Conservation (phyloP, 192 early-diverging fungal genomes). For the Mortierella claussenii region DNA sequence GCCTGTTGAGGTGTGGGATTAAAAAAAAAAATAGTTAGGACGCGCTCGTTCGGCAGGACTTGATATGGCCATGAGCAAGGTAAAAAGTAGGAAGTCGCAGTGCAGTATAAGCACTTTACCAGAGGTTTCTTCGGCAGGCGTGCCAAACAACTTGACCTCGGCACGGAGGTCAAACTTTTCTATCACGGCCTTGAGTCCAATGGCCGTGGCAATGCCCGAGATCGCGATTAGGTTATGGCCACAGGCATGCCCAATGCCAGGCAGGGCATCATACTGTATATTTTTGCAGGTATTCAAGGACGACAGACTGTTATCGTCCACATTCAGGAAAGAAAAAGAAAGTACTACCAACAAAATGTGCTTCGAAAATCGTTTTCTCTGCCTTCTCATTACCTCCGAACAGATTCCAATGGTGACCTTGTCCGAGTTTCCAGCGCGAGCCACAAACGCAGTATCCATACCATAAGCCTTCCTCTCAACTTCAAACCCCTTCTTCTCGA, state of each 20-base stretch:
- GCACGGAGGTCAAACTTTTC: slow-evolving; percentile 58
- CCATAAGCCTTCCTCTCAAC: slow-evolving; percentile 69
- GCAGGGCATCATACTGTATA: slow-evolving; percentile 70
- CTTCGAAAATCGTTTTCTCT: too few species aligned
- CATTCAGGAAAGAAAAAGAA: not conserved
- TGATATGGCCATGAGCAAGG: too few species aligned
- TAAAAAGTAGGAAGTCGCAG: too few species aligned
- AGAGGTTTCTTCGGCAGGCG: slow-evolving; percentile 73
- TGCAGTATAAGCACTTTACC: too few species aligned
- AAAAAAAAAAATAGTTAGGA: not conserved
- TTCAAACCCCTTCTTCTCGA: slow-evolving; percentile 70
- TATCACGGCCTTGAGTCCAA: slow-evolving; percentile 58
- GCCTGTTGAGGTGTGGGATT: slow-evolving; percentile 23
- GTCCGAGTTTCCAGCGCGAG: slow-evolving; percentile 50
- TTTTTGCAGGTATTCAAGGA: not conserved
- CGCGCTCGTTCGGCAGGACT: too few species aligned
- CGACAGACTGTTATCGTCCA: not conserved
- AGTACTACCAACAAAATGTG: too few species aligned
- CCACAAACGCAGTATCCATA: slow-evolving; percentile 80
- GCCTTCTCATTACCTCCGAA: slow-evolving; percentile 52
- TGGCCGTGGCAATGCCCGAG: slow-evolving; percentile 70
- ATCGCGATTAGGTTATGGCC: slow-evolving; percentile 84
- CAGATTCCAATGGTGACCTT: slow-evolving; percentile 48
- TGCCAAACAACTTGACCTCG: slow-evolving; percentile 78
- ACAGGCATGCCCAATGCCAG: slow-evolving; percentile 72